Base-by-base conservation (phyloP, 164 flowering plant species). In the Sextonia rubra region DNA sequence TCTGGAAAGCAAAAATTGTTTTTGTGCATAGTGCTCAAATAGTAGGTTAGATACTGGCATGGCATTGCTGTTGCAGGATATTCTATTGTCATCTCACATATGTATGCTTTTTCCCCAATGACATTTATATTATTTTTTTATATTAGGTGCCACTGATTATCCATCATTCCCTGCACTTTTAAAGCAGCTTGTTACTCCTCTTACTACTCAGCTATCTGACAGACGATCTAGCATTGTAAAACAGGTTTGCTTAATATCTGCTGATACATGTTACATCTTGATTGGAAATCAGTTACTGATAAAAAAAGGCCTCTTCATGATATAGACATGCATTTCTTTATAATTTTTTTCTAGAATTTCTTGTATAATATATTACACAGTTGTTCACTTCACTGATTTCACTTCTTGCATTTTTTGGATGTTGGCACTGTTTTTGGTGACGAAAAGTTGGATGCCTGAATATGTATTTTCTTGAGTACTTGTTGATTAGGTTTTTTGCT, bases 141-240 rank as follows among this genome's bases (percentile, higher is more conserved):
- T 37, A 32, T 73, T 83, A 93, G 98, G 99, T 87, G 97, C 97
- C 72, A 48, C 87, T 64, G 93, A 96, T 74, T 96, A 91, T 76
- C 95, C 98, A 25, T 84, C 89, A 76, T 96, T 93, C 77, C 89
- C 82, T 52, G 84, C 86, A 66, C 91, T 96, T 27, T 74, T 96
- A 73, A 96, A 96, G 85, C 99, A 96, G 74, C 89, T 96, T 75
- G 89, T 92, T 83, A 88, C 86, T 30, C 97, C 97, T 70, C 76
- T 96, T 60, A 87, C 92, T 85, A 82, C 90, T 56, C 99, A 96
- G 75, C 84, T 96, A 71, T 84, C 98, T 71, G 99, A 96, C 80
- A 85, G 99, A 63, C 87, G 99, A 75, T 96, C 99, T 48, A 96
- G 93, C 86, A 89, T 96, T 66, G 99, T 96, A 37, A 96, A 96